phyloP scores from a whole-genome alignment of 2,329 filamentous ascomycete species.

The Amauroascus verrucosus region DNA sequence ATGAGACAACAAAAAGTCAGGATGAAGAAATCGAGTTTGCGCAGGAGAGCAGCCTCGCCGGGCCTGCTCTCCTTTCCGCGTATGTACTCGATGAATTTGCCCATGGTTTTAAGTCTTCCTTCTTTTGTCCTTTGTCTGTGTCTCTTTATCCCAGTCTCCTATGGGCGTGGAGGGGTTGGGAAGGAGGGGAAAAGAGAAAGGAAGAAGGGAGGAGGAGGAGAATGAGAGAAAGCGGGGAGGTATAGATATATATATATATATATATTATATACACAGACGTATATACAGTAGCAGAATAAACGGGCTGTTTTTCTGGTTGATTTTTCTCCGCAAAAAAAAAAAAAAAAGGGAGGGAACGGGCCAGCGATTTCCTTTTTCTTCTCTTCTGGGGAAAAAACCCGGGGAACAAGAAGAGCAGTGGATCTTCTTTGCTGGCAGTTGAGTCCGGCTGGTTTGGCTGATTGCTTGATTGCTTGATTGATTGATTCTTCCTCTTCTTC shows the following conservation, averaged over 20 bases:
- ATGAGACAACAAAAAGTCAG: constrained; percentile 36
- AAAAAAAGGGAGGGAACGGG: no score
- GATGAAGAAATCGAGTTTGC: constrained; percentile 43
- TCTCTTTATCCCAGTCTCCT: no score
- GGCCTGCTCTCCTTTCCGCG: constrained; percentile 16
- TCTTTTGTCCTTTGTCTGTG: no score
- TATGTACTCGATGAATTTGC: constrained; percentile 15
- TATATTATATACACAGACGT: not conserved
- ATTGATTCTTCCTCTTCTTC: no score
- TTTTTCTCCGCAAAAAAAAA: not conserved
- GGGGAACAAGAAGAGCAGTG: not conserved
- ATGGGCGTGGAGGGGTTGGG: no score
- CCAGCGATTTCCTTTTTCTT: no score
- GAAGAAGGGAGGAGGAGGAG: not conserved
- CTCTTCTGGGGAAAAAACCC: not conserved
- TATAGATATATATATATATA: not conserved
- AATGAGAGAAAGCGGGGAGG: not conserved
- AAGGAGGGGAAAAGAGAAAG: not conserved
- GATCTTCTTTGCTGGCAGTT: no score
- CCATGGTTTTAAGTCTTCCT: no score
- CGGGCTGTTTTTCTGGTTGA: no score
- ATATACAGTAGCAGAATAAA: no score
- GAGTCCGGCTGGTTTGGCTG: no score
- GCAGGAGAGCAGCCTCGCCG: constrained; percentile 28
- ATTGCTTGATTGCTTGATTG: no score